phyloP scores from a whole-genome alignment of 805 yeast genomes.

The Candida taoyuanica region DNA sequence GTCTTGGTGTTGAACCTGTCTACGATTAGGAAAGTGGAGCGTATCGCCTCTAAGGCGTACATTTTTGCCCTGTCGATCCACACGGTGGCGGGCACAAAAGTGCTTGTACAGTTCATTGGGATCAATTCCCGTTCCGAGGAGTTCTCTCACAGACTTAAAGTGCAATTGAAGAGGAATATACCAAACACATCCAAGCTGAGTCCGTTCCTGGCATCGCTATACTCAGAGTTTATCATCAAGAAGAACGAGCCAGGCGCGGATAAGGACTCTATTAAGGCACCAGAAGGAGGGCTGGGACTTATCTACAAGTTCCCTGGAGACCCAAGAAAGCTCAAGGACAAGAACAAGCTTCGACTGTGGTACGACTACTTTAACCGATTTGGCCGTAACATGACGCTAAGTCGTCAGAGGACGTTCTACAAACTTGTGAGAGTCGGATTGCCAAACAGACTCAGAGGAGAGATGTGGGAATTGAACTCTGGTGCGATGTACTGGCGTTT shows the following conservation, averaged over 20 bases:
- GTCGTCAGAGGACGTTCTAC: constrained; percentile 72
- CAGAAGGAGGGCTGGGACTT: constrained; percentile 84
- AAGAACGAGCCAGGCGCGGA: constrained; percentile 34
- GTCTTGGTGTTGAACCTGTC: constrained; percentile 68
- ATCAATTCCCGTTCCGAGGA: constrained; percentile 72
- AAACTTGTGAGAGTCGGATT: constrained; percentile 85
- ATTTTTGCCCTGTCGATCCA: constrained; percentile 73
- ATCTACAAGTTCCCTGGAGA: constrained; percentile 87
- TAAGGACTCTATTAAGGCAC: constrained; percentile 43
- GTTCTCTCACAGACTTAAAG: constrained; percentile 67
- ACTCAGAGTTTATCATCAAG: constrained; percentile 80
- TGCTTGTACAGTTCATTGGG: constrained; percentile 74
- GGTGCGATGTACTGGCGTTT: constrained; percentile 80
- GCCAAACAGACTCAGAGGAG: constrained; percentile 94
- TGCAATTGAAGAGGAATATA: constrained; percentile 57
- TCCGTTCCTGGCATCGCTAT: constrained; percentile 64
- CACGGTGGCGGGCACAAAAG: constrained; percentile 58
- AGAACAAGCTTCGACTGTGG: constrained; percentile 88
- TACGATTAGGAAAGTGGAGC: constrained; percentile 77
- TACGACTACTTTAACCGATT: constrained; percentile 80
- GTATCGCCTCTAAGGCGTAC: constrained; percentile 71
- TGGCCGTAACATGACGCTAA: constrained; percentile 78
- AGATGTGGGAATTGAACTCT: constrained; percentile 87
- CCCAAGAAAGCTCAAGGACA: constrained; percentile 68
- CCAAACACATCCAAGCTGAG: constrained; percentile 56